Percentiles rank a stretch among this genome's conserved stretches.
phyloP scores from a whole-genome alignment of 192 early-diverging fungal species.

The Rhizoclosmatium globosum region DNA sequence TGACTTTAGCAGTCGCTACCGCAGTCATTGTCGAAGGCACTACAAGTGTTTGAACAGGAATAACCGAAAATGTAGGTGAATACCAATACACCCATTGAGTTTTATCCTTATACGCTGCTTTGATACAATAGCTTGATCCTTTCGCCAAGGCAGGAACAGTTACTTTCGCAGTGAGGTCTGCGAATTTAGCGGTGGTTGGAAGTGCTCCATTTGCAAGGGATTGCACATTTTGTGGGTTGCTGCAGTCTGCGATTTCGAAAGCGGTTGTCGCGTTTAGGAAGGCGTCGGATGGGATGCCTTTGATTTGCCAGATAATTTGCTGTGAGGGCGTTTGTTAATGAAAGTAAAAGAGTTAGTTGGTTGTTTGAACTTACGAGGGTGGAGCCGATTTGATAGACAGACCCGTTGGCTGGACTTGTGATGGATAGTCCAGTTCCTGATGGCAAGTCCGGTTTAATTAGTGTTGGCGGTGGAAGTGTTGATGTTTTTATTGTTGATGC shows the following conservation, averaged over 20 bases:
- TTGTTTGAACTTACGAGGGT: not conserved
- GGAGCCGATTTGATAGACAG: not conserved
- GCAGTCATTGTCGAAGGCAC: too few species aligned
- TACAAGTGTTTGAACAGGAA: too few species aligned
- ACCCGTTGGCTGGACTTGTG: not conserved
- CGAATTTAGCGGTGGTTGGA: not conserved
- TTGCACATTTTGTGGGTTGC: not conserved
- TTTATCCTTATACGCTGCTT: not conserved
- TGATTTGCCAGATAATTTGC: not conserved
- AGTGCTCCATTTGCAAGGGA: not conserved
- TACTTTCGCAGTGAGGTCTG: not conserved
- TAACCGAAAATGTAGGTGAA: not conserved
- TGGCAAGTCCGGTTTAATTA: too few species aligned
- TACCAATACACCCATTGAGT: not conserved
- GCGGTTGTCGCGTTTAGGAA: not conserved
- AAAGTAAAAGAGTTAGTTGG: too few species aligned
- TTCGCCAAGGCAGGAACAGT: not conserved
- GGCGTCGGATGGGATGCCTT: not conserved
- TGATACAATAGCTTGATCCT: not conserved
- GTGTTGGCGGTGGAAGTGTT: too few species aligned
- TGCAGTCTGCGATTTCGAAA: not conserved
- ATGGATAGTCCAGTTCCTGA: not conserved
- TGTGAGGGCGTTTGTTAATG: not conserved
- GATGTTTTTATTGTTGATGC: too few species aligned
- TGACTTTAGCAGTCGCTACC: too few species aligned